Evolutionary conservation across 805 yeast genomes (phyloP).

Genomic region (Metschnikowia corniflorae): DNA sequence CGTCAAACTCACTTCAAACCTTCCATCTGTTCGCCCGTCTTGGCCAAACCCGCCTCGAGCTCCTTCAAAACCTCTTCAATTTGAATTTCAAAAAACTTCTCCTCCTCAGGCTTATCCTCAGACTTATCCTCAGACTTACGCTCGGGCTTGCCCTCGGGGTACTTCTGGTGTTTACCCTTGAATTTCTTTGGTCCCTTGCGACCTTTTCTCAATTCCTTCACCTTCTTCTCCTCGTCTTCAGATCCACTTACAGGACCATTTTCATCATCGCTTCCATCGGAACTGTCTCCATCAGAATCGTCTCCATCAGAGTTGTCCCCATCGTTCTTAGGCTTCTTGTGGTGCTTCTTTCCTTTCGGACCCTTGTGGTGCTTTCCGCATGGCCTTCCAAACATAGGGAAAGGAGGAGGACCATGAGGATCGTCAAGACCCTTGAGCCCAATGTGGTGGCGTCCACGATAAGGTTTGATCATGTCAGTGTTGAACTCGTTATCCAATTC

Average conservation of each 20-base stretch:
- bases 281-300: too few species aligned
- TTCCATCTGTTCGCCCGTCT: background rate
- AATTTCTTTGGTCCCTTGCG: background rate
- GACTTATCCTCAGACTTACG: too few species aligned
- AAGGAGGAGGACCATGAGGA: conserved; percentile 6
- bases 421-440: conserved; percentile 3
- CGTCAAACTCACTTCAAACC: too few species aligned
- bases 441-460: background rate
- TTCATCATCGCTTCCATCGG: too few species aligned
- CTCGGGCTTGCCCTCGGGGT: conserved; percentile 1
- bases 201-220: too few species aligned
- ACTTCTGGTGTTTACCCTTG: conserved; percentile 3
- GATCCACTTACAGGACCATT: too few species aligned
- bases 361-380: conserved; percentile 2
- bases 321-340: too few species aligned
- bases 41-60: background rate
- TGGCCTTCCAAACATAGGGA: too few species aligned
- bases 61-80: background rate
- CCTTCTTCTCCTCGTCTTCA: too few species aligned
- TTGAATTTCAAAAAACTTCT: background rate
- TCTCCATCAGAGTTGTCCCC: too few species aligned
- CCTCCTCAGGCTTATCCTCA: background rate
- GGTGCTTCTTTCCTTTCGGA: background rate
- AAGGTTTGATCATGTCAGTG: too few species aligned
- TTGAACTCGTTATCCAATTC: too few species aligned